Evolutionary conservation across 176 grass and related monocot genomes (phyloP).

Genomic region (Musa troglodytarum): DNA sequence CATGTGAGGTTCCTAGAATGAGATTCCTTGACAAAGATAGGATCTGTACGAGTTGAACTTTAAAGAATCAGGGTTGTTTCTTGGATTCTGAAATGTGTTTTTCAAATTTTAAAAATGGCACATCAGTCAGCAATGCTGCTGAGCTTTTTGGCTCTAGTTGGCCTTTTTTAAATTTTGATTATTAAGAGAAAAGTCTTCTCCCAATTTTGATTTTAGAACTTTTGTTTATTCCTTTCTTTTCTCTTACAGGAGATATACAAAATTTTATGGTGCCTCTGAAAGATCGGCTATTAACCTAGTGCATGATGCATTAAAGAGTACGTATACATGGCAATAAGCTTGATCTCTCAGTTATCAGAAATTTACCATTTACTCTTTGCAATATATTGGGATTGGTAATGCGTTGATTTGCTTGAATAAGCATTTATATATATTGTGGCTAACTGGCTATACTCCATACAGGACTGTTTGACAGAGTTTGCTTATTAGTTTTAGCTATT

Average conservation of each 20-base stretch:
- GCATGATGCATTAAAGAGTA: slow-evolving; percentile 90
- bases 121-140: too few relatives aligned
- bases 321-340: slow-evolving; percentile 13
- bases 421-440: background rate
- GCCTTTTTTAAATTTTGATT: too few relatives aligned
- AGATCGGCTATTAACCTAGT: slow-evolving; percentile 77
- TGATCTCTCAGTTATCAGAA: background rate
- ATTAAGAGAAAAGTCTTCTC: background rate
- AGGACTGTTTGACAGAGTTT: too few relatives aligned
- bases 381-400: background rate
- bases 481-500: background rate
- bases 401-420: background rate
- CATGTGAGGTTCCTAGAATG: background rate
- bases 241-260: slow-evolving; percentile 90
- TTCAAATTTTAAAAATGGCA: too few relatives aligned
- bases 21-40: background rate
- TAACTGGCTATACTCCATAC: background rate
- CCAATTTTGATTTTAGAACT: background rate
- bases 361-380: background rate
- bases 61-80: too few relatives aligned
- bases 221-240: slow-evolving; percentile 6
- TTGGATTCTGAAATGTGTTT: too few relatives aligned
- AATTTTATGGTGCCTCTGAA: slow-evolving; percentile 84
- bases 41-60: background rate
- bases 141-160: too few relatives aligned